These are phyloP conservation scores for Collybiopsis confluens DNA, from an alignment of 768 basidiomycete species.

Conservation along the genomic window DNA sequence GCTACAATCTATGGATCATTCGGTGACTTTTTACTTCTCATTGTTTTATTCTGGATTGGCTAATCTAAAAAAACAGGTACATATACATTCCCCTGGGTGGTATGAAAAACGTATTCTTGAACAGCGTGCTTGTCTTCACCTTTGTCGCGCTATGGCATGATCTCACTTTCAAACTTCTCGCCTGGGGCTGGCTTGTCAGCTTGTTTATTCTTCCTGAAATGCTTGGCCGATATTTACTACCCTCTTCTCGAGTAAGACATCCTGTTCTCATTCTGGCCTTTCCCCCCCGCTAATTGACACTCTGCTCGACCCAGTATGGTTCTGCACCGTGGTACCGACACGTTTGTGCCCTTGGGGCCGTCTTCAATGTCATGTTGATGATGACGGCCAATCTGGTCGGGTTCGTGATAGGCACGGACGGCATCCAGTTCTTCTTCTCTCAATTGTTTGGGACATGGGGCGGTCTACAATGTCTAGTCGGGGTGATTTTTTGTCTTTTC, in stretches of 20 bases:
- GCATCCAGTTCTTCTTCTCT: constrained; percentile 58
- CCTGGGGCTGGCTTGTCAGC: constrained; percentile 96
- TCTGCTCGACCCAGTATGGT: constrained; percentile 53
- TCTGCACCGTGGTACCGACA: constrained; percentile 78
- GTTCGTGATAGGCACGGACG: constrained; percentile 88
- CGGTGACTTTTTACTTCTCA: too few species aligned
- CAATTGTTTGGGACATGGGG: constrained; percentile 61
- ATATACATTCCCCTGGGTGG: constrained; percentile 95
- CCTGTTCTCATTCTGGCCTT: not conserved
- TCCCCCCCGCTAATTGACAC: not conserved
- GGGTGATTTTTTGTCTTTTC: constrained; percentile 65
- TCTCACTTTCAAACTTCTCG: constrained; percentile 59
- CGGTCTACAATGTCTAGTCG: constrained; percentile 63
- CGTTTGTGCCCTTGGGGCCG: too few species aligned
- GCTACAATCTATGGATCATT: constrained; percentile 86
- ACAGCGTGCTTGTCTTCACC: constrained; percentile 81
- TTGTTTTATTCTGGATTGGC: constrained; percentile 6
- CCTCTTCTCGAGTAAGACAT: constrained; percentile 54
- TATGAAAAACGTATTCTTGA: constrained; percentile 42
- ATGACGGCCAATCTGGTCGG: constrained; percentile 91
- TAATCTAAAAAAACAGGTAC: constrained; percentile 51
- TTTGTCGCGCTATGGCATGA: constrained; percentile 97
- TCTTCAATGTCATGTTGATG: too few species aligned
- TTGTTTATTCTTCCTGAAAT: constrained; percentile 89
- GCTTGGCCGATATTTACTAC: constrained; percentile 53